Conservation (phyloP, 768 basidiomycete species). For the Amanita polypyramis region DNA sequence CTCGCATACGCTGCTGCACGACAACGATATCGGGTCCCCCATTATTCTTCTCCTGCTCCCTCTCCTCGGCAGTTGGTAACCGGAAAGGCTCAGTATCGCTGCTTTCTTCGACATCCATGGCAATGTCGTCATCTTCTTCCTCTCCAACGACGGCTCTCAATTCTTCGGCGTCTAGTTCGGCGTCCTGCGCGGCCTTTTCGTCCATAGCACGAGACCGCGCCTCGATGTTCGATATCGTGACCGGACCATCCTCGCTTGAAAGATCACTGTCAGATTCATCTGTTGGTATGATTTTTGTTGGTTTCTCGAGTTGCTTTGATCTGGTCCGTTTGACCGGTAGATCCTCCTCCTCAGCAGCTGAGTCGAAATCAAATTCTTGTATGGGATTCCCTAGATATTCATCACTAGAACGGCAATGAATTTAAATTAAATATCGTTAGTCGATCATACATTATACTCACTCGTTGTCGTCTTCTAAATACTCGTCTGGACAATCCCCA, state of each 20-base stretch:
- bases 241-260: constrained; percentile 32
- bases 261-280: constrained; percentile 28
- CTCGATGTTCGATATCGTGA: constrained; percentile 77
- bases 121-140: constrained; percentile 28
- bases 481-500: constrained; percentile 38
- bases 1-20: constrained; percentile 72
- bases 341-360: constrained; percentile 43
- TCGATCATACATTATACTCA: constrained; percentile 10
- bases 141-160: constrained; percentile 41
- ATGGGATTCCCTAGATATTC: constrained; percentile 38
- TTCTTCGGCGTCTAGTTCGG: constrained; percentile 59
- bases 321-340: constrained; percentile 33
- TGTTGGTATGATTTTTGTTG: constrained; percentile 39
- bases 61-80: constrained; percentile 62
- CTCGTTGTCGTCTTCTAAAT: constrained; percentile 39
- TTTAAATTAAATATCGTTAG: neutral
- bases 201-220: constrained; percentile 72
- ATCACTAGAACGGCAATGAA: constrained; percentile 23
- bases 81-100: constrained; percentile 42
- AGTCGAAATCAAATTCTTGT: constrained; percentile 56
- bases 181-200: constrained; percentile 53
- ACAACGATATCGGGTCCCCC: constrained; percentile 66
- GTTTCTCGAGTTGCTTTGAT: constrained; percentile 41
- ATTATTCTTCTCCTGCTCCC: constrained; percentile 57
- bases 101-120: constrained; percentile 28